phyloP scores from a whole-genome alignment of 2,329 filamentous ascomycete species.

The Clonostachys rosea region DNA sequence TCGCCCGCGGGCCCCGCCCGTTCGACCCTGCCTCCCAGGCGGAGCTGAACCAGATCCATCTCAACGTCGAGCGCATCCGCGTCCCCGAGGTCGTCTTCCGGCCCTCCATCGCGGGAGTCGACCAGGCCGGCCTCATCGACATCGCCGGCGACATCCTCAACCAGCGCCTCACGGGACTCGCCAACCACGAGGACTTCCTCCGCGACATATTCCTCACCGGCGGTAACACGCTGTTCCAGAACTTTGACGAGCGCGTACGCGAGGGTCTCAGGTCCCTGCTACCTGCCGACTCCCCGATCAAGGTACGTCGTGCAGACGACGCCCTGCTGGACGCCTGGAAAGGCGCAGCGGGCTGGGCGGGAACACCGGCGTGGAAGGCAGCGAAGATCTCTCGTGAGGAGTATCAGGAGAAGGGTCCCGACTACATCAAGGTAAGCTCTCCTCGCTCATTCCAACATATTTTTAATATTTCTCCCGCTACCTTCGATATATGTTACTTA shows the following conservation, averaged over 20 bases:
- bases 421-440: constrained; percentile 77
- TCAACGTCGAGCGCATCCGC: constrained; percentile 94
- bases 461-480: constrained; percentile 1
- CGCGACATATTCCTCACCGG: constrained; percentile 90
- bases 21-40: constrained; percentile 77
- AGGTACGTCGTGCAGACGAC: constrained; percentile 69
- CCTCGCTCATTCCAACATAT: not conserved
- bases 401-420: constrained; percentile 85
- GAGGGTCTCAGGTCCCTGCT: constrained; percentile 69
- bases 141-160: constrained; percentile 87
- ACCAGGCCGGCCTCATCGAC: constrained; percentile 91
- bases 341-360: constrained; percentile 84
- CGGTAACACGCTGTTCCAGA: constrained; percentile 82
- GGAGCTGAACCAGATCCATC: constrained; percentile 81
- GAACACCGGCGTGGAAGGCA: constrained; percentile 51
- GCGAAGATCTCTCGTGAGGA: constrained; percentile 74
- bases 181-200: constrained; percentile 63
- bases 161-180: constrained; percentile 63
- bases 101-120: constrained; percentile 83
- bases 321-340: constrained; percentile 86
- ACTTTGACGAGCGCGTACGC: constrained; percentile 78
- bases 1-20: constrained; percentile 80
- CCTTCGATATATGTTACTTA: not conserved
- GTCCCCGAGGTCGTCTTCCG: constrained; percentile 93
- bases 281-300: constrained; percentile 63